Base-by-base conservation (phyloP, 768 basidiomycete genomes). In the Boletus tomentosulus region DNA sequence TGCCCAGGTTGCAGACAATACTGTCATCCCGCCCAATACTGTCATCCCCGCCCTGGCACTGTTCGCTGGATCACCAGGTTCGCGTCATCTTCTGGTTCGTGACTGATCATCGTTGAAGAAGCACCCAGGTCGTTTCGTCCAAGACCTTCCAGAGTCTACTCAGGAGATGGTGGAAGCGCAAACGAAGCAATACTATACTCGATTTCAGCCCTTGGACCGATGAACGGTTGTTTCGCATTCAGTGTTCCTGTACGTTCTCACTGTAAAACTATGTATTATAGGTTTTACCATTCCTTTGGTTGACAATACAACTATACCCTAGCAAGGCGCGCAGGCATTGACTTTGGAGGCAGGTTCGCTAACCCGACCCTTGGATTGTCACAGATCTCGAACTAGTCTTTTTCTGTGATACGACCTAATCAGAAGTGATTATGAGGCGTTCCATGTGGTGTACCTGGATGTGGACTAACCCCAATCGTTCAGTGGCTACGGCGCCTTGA, bases 61-160 rank as follows among this genome's bases (percentile, higher is more conserved):
- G 6, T 98, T 95, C 70, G 71, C 83, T 15, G 97, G 96, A 9
- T 92, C 90, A 38, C 96, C 97, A 70, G 94, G 94, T 92, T 50
- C 46, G 76, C 64, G 10, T 49, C 55, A 15, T 10, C 34, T 19
- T 30, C 12, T 55, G 41, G 3, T 51, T 49, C 22, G 16, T 31
- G 25, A 37, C 16, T 37, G n/a, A 41, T 33, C 19, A 28, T 37
- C 28, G 38, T 43, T 55, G n/a, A 67, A 33, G 33, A 25, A 12
- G 30, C 39, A 47, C 19, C 37, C 35, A 95, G 95, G 91, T 24
- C 82, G 82, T 3, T 91, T 92, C 57, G 66, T 87, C 2, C 85
- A 87, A 66, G 89, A 93, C 62, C 80, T 97, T 9, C 90, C 95
- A 0, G 96, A 98, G 70, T 92, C 93, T 15, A 95, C 91, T 16